phyloP scores from a whole-genome alignment of 2,329 filamentous ascomycete genomes.

The Cladosporium sp. region DNA sequence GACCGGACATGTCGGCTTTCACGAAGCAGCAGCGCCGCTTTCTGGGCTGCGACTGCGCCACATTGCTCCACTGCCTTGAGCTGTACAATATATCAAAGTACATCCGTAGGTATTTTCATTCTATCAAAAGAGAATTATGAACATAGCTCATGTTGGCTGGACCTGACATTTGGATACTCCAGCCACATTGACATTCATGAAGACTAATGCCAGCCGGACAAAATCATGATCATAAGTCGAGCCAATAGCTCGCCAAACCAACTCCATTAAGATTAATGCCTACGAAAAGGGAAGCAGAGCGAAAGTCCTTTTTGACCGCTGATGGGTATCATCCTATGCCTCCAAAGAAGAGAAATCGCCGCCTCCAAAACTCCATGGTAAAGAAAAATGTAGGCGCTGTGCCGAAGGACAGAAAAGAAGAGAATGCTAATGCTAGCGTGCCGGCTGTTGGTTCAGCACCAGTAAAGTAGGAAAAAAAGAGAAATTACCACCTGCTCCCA shows the following conservation, averaged over 20 bases:
- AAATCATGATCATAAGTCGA: neutral
- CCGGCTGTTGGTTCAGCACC: neutral
- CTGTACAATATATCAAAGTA: no score
- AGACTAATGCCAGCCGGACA: neutral
- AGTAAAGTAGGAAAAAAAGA: neutral
- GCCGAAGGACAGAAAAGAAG: neutral
- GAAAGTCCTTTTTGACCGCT: neutral
- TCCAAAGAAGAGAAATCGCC: neutral
- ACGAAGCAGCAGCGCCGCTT: no score
- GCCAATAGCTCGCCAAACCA: no score
- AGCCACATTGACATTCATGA: no score
- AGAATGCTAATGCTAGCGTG: no score
- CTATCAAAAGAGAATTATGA: no score
- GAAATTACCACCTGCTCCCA: neutral
- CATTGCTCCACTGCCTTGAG: no score
- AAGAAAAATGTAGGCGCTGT: neutral
- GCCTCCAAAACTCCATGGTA: neutral
- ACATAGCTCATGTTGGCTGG: no score
- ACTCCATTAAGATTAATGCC: neutral
- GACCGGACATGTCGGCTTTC: no score
- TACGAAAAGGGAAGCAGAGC: neutral
- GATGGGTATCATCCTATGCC: slow-evolving; percentile 12
- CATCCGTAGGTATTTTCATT: no score
- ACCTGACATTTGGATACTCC: no score
- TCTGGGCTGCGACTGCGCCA: no score